Conservation (phyloP, 164 flowering plant species). For the Tinospora cordifolia region DNA sequence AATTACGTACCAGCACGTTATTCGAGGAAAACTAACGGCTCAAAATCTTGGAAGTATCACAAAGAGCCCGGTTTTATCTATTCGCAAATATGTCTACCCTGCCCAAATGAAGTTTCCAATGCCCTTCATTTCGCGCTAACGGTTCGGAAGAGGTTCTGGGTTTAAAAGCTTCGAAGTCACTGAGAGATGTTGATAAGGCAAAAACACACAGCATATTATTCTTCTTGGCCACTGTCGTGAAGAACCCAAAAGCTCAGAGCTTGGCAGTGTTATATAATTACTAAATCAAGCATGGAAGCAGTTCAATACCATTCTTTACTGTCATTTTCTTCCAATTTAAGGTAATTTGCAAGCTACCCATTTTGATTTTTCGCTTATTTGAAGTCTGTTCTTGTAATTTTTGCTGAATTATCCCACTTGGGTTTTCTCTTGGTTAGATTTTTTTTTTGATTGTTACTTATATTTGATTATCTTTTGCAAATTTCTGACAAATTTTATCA, state of each 20-base stretch:
- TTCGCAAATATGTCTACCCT: too few species aligned
- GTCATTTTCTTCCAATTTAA: constrained; percentile 25
- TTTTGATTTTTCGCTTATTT: background rate
- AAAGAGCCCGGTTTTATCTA: too few species aligned
- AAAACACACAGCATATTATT: background rate
- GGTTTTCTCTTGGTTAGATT: background rate
- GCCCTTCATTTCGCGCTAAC: too few species aligned
- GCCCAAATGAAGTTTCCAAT: too few species aligned
- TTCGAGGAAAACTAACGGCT: too few species aligned
- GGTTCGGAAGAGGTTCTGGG: too few species aligned
- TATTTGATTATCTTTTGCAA: too few species aligned
- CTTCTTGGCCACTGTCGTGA: background rate
- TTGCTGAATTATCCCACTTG: background rate
- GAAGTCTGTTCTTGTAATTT: background rate
- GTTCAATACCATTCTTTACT: constrained; percentile 21
- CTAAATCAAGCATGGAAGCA: constrained; percentile 19
- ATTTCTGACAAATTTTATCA: too few species aligned
- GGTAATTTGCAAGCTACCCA: constrained; percentile 7
- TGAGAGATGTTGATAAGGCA: constrained; percentile 12
- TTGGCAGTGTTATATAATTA: background rate
- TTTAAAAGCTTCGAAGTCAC: background rate
- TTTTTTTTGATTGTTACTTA: background rate
- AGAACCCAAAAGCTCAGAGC: background rate
- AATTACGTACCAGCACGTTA: too few species aligned
- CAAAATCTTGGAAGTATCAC: too few species aligned